These are phyloP conservation scores for Lentinula guzmanii DNA, from an alignment of 768 basidiomycete genomes.

Conservation along the genomic window DNA sequence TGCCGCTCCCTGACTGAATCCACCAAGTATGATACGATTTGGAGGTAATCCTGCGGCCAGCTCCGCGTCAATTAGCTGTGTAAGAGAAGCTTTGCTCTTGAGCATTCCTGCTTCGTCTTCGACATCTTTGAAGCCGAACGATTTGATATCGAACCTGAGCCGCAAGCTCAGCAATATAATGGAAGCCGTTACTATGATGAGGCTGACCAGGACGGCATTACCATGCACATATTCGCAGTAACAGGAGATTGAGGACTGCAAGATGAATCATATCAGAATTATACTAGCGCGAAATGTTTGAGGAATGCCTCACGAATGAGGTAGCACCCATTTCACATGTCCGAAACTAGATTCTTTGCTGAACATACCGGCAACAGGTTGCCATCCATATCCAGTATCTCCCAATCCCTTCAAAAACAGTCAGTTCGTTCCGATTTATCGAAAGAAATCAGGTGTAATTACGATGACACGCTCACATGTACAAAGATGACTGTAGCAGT, in stretches of 20 bases:
- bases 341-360: constrained; percentile 43
- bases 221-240: constrained; percentile 67
- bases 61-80: constrained; percentile 68
- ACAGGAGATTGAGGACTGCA: constrained; percentile 52
- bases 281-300: neutral
- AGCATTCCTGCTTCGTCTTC: constrained; percentile 83
- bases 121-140: constrained; percentile 49
- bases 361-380: constrained; percentile 69
- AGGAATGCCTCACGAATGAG: constrained; percentile 57
- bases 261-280: neutral
- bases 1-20: constrained; percentile 83
- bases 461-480: constrained; percentile 52
- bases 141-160: constrained; percentile 70
- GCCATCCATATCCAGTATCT: constrained; percentile 71
- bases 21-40: constrained; percentile 75
- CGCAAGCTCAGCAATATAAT: neutral
- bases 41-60: constrained; percentile 64
- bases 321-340: constrained; percentile 88
- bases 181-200: neutral
- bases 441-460: neutral
- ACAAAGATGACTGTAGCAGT: constrained; percentile 86
- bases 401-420: constrained; percentile 56
- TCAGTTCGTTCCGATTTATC: neutral
- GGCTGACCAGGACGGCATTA: constrained; percentile 71
- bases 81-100: constrained; percentile 52